Evolutionary conservation across 1,284 basidiomycete genomes (phyloP), one percentile per base, ranked within the genome.

Genomic region (Leccinum variabile): DNA sequence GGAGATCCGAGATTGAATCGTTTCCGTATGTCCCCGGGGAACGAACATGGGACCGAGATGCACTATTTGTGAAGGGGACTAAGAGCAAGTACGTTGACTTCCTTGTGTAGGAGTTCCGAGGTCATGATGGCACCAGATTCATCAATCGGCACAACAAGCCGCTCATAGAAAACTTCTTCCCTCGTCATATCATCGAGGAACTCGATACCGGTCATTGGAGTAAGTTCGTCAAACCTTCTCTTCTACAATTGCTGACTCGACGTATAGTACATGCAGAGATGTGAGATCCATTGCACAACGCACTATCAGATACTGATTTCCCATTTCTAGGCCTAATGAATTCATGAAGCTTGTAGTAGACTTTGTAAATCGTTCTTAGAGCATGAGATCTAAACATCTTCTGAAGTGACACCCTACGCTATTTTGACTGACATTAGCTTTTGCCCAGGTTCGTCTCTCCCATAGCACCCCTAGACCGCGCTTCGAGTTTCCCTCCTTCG

Each of bases 21-120:
- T 96, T 96, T 69, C 93, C 93, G 0, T 88, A 87, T 66, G 78
- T 77, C 22, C 80, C 84, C 0, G 84, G 82, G 0, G 84, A 90
- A 65, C 75, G 76, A 14, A 76, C 65, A 3, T 95, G 87, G 84
- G 71, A 81, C 6, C 88, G 89, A 0, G 79, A 78, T 54, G 84
- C 89, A 0, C 74, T 96, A 10, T 91, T 94, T 65, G 82, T 95
- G 66, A 95, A 94, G 71, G 94, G 94, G 1, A 77, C 78, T 30
- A 87, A 85, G 77, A 93, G 89, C 85, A 84, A 83, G 86, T 90
- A 64, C 69, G 84, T 77, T 16, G 55, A 50, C 18, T 37, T 16
- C 10, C 32, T 22, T 59, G 3, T 32, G 2, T 46, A n/a, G 7
- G 49, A 39, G 37, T 16, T 18, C 30, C 56, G 11, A 18, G 14